A percentile compares a stretch with the other conserved stretches of the same genome.
phyloP scores from a whole-genome alignment of 148 eudicot species.

The Heliamphora exappendiculata region DNA sequence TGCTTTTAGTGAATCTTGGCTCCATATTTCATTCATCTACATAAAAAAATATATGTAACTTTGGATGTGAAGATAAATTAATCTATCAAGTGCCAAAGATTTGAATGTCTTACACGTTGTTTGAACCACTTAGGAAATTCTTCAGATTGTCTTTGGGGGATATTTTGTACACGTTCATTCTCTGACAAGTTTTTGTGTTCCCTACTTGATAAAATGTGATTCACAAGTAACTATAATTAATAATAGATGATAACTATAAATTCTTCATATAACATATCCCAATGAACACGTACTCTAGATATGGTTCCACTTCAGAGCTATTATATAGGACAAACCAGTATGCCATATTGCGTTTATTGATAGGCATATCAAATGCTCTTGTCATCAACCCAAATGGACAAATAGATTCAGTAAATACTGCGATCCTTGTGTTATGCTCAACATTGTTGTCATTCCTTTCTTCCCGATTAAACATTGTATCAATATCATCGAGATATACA shows the following conservation, averaged over 20 bases:
- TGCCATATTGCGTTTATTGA: no score
- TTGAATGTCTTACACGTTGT: not conserved
- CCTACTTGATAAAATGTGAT: not conserved
- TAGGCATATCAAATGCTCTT: no score
- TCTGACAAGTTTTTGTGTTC: not conserved
- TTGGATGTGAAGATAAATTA: not conserved
- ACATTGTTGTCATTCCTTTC: not conserved
- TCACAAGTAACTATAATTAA: no score
- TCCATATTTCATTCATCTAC: not conserved
- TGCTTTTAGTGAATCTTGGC: not conserved
- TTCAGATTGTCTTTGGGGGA: no score
- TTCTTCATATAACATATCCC: no score
- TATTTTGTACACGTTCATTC: no score
- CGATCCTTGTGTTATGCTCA: not conserved
- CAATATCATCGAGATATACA: no score
- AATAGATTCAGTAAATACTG: not conserved
- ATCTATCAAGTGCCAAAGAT: not conserved
- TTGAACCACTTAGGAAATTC: not conserved
- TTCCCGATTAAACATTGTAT: not conserved
- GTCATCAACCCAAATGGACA: no score
- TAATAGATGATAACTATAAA: no score
- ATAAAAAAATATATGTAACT: not conserved
- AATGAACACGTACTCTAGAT: no score
- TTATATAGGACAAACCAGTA: no score
- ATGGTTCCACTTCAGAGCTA: no score